These are phyloP conservation scores for Colletotrichum chlorophyti DNA, from an alignment of 2,329 filamentous ascomycete genomes.

Conservation along the genomic window DNA sequence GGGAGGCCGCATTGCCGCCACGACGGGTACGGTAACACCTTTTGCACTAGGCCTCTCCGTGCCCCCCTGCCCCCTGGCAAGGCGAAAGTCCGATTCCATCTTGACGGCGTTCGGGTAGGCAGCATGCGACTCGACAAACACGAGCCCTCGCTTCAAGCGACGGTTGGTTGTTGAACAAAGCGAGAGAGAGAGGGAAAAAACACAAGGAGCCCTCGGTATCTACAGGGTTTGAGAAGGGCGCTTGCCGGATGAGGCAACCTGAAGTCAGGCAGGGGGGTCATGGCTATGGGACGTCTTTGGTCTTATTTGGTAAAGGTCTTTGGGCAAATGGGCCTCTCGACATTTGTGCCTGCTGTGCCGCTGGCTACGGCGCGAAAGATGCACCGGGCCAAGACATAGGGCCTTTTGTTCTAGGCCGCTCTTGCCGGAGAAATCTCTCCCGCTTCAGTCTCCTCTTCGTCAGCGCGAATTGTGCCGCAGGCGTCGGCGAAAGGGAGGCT, in stretches of 20 bases:
- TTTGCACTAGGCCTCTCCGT: too few relatives aligned
- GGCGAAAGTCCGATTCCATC: conserved; percentile 16
- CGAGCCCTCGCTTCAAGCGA: neutral
- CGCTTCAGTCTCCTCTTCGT: neutral
- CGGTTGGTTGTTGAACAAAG: too few relatives aligned
- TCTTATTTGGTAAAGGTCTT: too few relatives aligned
- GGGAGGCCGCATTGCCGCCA: neutral
- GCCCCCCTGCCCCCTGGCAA: conserved; percentile 8
- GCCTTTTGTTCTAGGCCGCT: neutral
- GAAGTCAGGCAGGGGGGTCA: neutral
- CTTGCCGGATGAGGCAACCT: conserved; percentile 20
- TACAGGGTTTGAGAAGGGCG: conserved; percentile 19
- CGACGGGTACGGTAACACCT: conserved; percentile 5
- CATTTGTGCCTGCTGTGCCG: conserved; percentile 20
- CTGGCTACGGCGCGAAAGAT: neutral
- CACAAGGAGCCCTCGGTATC: neutral
- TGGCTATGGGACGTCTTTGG: conserved; percentile 4
- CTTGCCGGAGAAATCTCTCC: conserved; percentile 20
- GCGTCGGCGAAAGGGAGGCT: too few relatives aligned
- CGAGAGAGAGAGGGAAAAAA: too few relatives aligned
- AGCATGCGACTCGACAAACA: neutral
- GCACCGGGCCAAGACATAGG: neutral
- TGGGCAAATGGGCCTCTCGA: neutral
- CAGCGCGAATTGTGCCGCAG: too few relatives aligned
- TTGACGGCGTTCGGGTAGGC: conserved; percentile 3